phyloP scores from a whole-genome alignment of 768 basidiomycete genomes.

The Hypsizygus marmoreus region DNA sequence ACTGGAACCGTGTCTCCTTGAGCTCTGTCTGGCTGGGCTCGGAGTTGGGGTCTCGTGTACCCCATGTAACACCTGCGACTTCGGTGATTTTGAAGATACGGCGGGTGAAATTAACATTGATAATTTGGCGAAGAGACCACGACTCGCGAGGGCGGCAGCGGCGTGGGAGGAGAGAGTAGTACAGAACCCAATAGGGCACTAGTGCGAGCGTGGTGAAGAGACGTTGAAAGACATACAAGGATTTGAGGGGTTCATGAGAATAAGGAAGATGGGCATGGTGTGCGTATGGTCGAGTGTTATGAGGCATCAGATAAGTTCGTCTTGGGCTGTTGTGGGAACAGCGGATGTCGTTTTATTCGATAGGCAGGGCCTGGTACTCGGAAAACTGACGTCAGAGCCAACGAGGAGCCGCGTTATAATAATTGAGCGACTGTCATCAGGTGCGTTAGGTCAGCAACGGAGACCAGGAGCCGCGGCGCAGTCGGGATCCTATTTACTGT shows the following conservation, averaged over 20 bases:
- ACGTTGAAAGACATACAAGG: conserved; percentile 48
- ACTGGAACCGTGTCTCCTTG: conserved; percentile 50
- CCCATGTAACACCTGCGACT: conserved; percentile 58
- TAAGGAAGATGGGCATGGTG: conserved; percentile 18
- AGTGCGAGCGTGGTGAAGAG: conserved; percentile 50
- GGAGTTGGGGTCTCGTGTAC: conserved; percentile 45
- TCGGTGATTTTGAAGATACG: conserved; percentile 56
- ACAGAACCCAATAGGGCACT: conserved; percentile 45
- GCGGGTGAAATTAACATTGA: conserved; percentile 53
- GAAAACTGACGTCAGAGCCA: no score
- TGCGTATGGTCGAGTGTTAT: conserved; percentile 9
- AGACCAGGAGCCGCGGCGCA: no score
- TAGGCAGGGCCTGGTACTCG: no score
- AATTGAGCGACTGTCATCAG: no score
- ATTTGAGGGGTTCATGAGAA: conserved; percentile 19
- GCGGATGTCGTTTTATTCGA: no score
- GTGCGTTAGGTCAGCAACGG: no score
- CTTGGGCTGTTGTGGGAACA: no score
- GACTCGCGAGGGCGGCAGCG: conserved; percentile 47
- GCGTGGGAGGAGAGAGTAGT: conserved; percentile 46
- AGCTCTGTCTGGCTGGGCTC: conserved; percentile 34
- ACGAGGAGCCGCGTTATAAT: no score
- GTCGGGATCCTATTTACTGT: no score
- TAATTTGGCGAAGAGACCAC: conserved; percentile 50
- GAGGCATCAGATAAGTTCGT: no score